Evolutionary conservation across 371 early-diverging fungal genomes (phyloP).

Genomic region (Haplosporangium sp.): DNA sequence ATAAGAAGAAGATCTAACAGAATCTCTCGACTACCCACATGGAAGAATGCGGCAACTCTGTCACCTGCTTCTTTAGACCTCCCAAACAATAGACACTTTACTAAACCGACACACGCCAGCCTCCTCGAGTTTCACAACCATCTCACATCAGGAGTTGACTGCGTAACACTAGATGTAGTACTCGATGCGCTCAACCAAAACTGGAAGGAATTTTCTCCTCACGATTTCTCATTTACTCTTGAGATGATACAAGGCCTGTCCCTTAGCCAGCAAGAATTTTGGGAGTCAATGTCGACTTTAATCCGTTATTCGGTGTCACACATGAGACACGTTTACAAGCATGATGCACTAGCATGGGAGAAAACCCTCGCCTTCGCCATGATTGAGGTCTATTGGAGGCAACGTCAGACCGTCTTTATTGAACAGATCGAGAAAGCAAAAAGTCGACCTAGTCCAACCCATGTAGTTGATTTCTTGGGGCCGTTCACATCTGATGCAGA

Average conservation of each 20-base stretch:
- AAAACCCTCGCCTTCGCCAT: slow-evolving; percentile 15
- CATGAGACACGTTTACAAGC: background rate
- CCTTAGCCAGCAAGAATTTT: slow-evolving; percentile 40
- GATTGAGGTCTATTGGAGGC: slow-evolving; percentile 20
- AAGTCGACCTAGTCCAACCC: background rate
- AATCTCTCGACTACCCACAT: slow-evolving; percentile 21
- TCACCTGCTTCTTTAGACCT: background rate
- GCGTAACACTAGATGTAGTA: background rate
- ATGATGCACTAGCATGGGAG: slow-evolving; percentile 11
- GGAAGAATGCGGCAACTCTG: slow-evolving; percentile 5
- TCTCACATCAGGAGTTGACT: background rate
- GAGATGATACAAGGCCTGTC: slow-evolving; percentile 32
- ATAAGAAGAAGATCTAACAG: slow-evolving; percentile 30
- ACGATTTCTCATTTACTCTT: slow-evolving; percentile 37
- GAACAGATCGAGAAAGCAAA: slow-evolving; percentile 20
- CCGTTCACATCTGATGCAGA: slow-evolving; percentile 10
- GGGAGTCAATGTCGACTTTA: slow-evolving; percentile 33
- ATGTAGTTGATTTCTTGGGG: background rate
- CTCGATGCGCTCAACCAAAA: slow-evolving; percentile 13
- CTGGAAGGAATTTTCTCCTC: background rate
- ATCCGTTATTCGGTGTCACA: slow-evolving; percentile 11
- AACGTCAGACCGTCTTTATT: slow-evolving; percentile 14
- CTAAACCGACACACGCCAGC: slow-evolving; percentile 15
- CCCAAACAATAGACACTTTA: background rate
- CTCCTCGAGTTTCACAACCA: slow-evolving; percentile 20